phyloP scores from a whole-genome alignment of 345 rosid species.

The Microthlaspi erraticum region DNA sequence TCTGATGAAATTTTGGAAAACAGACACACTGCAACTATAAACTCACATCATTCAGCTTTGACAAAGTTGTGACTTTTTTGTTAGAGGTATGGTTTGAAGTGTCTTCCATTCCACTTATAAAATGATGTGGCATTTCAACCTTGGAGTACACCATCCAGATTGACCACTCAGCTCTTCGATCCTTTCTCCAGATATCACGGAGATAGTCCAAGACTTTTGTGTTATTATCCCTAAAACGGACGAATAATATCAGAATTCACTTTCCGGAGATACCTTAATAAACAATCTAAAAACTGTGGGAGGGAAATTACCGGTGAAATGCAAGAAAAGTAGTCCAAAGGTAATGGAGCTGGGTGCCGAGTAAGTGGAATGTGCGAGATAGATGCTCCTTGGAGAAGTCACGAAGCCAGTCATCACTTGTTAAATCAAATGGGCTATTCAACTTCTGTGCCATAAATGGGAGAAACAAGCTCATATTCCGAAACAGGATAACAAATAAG shows the following conservation, averaged over 20 bases:
- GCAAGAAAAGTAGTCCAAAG: constrained; percentile 81
- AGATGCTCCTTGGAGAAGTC: constrained; percentile 61
- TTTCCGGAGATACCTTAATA: neutral
- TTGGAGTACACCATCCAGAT: constrained; percentile 98
- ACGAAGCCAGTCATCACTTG: constrained; percentile 50
- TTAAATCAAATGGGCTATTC: constrained; percentile 47
- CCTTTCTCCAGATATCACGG: constrained; percentile 75
- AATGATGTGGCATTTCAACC: constrained; percentile 98
- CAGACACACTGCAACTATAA: constrained; percentile 25
- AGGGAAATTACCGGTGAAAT: constrained; percentile 79
- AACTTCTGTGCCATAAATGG: constrained; percentile 53
- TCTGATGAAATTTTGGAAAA: constrained; percentile 10
- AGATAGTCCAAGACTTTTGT: constrained; percentile 67
- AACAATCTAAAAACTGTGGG: constrained; percentile 5
- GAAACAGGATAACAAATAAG: constrained; percentile 22
- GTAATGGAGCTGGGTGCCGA: constrained; percentile 70
- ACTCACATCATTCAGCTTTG: constrained; percentile 75
- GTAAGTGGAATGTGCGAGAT: constrained; percentile 57
- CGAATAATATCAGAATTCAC: constrained; percentile 15
- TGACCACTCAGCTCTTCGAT: constrained; percentile 97
- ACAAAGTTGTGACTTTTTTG: constrained; percentile 64
- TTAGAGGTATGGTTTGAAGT: constrained; percentile 57
- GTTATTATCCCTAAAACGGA: constrained; percentile 65
- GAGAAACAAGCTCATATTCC: constrained; percentile 31
- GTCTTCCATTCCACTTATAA: constrained; percentile 77